A percentile compares a stretch with the other conserved stretches of the same genome.
Conservation (phyloP, 257 asterid species). For the Solanum infundibuliforme region DNA sequence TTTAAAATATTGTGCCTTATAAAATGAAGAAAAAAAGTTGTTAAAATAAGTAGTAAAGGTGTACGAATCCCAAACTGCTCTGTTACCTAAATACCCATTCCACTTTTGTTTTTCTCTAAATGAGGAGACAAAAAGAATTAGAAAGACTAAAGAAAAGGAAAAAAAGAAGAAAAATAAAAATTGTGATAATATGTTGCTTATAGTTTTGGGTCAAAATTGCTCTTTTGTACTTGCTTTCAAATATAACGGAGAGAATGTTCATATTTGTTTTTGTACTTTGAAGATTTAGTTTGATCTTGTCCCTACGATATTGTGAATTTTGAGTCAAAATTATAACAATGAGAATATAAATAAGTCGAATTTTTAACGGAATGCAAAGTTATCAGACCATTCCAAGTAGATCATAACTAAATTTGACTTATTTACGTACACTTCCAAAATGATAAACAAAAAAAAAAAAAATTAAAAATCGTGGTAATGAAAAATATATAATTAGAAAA, state of each 20-base stretch:
- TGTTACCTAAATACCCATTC: background rate
- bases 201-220: background rate
- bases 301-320: background rate
- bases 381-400: background rate
- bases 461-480: background rate
- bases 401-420: no score
- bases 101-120: background rate
- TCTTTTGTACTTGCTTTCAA: background rate
- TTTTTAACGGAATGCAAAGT: rapidly evolving
- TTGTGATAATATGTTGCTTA: rapidly evolving
- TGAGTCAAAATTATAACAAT: no score
- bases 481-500: background rate
- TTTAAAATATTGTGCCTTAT: background rate
- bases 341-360: rapidly evolving
- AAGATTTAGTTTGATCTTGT: rapidly evolving
- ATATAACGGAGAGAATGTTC: background rate
- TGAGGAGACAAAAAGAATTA: background rate
- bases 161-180: background rate
- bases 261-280: rapidly evolving
- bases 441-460: no score
- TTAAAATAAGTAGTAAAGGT: background rate
- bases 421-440: no score
- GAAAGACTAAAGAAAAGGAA: background rate
- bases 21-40: background rate
- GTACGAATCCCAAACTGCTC: background rate